Conservation (phyloP, 2,329 filamentous ascomycete species). For the Diaporthe sp. region DNA sequence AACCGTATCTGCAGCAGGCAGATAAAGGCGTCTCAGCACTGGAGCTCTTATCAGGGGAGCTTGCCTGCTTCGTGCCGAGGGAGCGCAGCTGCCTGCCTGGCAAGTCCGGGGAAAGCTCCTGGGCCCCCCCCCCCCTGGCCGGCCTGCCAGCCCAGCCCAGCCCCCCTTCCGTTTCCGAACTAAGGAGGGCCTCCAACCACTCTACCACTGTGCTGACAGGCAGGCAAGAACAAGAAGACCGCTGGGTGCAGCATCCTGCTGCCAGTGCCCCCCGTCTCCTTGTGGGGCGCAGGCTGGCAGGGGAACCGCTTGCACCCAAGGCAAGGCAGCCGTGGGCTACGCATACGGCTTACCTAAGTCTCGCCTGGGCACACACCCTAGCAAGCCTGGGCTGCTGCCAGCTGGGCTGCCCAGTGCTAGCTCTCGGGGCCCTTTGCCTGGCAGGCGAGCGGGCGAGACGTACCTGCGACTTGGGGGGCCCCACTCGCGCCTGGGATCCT, state of each 20-base stretch:
- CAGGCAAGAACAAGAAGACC: not conserved
- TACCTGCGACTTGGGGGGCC: conserved; percentile 30
- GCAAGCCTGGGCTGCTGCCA: not conserved
- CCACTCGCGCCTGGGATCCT: conserved; percentile 26
- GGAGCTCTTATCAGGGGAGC: conserved; percentile 30
- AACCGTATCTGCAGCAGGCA: not conserved
- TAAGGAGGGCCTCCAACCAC: conserved; percentile 11
- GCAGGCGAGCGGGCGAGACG: conserved; percentile 13
- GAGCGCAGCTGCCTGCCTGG: conserved; percentile 10
- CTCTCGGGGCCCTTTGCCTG: not conserved
- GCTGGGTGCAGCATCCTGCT: not conserved
- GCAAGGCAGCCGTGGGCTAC: conserved; percentile 17
- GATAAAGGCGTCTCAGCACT: not conserved
- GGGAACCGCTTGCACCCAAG: not conserved
- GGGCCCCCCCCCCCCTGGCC: not conserved
- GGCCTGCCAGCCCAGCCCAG: conserved; percentile 6
- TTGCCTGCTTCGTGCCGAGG: conserved; percentile 6
- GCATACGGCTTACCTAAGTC: conserved; percentile 9
- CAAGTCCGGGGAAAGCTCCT: conserved; percentile 21
- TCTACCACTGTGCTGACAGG: not conserved
- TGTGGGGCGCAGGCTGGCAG: conserved; percentile 20
- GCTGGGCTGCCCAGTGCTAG: not conserved
- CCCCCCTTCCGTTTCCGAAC: not conserved
- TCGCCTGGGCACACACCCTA: not conserved
- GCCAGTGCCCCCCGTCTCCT: not conserved